Evolutionary conservation across 306 rosid species (phyloP).

Genomic region (Vachellia collinsii): DNA sequence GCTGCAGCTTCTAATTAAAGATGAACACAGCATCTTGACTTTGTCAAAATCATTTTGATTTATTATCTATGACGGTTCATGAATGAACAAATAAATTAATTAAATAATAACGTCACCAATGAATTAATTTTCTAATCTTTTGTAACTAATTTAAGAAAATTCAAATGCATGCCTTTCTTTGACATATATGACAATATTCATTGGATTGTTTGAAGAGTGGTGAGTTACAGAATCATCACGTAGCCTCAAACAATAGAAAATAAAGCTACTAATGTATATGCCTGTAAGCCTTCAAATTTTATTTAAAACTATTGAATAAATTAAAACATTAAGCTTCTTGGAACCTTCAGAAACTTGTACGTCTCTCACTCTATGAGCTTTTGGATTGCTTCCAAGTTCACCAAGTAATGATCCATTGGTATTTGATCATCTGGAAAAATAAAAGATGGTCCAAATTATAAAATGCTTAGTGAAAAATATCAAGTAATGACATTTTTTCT

Average conservation of each 20-base stretch:
- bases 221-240: neutral
- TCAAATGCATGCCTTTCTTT: neutral
- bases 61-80: neutral
- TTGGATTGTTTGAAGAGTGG: neutral
- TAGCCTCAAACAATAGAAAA: neutral
- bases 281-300: neutral
- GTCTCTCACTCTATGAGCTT: neutral
- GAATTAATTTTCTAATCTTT: neutral
- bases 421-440: neutral
- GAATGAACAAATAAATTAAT: neutral
- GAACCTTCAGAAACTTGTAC: neutral
- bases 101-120: neutral
- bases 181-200: neutral
- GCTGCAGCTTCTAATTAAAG: slow-evolving; percentile 20
- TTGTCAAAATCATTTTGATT: slow-evolving; percentile 21
- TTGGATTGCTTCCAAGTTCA: neutral
- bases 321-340: neutral
- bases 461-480: neutral
- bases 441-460: neutral
- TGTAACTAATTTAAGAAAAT: neutral
- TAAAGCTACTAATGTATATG: neutral
- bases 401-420: neutral
- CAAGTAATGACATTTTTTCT: neutral
- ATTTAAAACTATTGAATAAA: neutral
- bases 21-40: slow-evolving; percentile 15